A percentile compares a stretch with the other conserved stretches of the same genome.
Evolutionary conservation across 805 yeast species (phyloP).

Genomic region (Yamadazyma philogaea): DNA sequence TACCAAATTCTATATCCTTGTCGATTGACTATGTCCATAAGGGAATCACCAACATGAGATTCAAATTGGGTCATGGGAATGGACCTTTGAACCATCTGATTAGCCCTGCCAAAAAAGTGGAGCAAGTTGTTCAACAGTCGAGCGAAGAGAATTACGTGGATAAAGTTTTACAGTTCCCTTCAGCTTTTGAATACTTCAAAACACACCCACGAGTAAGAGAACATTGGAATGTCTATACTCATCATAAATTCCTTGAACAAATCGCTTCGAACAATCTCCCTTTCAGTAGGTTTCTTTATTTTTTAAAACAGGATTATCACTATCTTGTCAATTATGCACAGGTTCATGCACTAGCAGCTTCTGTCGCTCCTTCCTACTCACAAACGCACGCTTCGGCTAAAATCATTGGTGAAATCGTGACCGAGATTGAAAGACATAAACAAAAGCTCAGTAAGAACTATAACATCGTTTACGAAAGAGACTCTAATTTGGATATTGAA

Average conservation of each 20-base stretch:
- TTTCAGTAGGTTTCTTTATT: conserved; percentile 49
- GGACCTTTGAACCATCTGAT: conserved; percentile 77
- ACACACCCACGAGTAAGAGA: conserved; percentile 53
- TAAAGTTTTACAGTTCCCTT: conserved; percentile 5
- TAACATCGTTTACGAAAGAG: conserved; percentile 39
- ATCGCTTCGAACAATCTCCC: conserved; percentile 53
- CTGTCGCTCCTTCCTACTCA: conserved; percentile 54
- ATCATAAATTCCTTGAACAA: conserved; percentile 59
- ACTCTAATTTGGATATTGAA: conserved; percentile 38
- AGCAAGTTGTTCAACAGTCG: conserved; percentile 9
- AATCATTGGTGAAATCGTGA: conserved; percentile 49
- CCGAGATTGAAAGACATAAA: conserved; percentile 57
- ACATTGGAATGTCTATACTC: conserved; percentile 55
- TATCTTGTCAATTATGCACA: conserved; percentile 68
- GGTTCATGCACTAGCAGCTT: conserved; percentile 61
- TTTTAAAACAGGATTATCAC: conserved; percentile 61
- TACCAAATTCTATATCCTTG: conserved; percentile 49
- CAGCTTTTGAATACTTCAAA: conserved; percentile 47
- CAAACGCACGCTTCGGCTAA: conserved; percentile 49
- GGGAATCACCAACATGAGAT: conserved; percentile 49
- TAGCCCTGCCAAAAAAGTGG: conserved; percentile 20
- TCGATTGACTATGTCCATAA: conserved; percentile 65
- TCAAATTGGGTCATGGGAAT: conserved; percentile 49
- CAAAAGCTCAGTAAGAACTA: conserved; percentile 40
- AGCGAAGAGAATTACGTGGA: not conserved